These are phyloP conservation scores for Solanum neorickii DNA, from an alignment of 257 asterid genomes.

Conservation along the genomic window DNA sequence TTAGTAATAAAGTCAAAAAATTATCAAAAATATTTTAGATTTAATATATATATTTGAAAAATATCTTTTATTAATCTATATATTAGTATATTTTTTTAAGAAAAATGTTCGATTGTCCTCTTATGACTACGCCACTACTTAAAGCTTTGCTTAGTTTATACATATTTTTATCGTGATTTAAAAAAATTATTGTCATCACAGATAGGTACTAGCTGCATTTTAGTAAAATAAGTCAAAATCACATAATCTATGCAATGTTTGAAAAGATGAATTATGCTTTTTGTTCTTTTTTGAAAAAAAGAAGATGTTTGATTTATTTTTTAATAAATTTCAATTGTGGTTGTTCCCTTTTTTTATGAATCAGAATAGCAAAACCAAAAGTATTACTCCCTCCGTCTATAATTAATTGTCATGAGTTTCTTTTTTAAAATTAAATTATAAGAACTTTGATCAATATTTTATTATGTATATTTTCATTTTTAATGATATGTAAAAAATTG, in stretches of 20 bases:
- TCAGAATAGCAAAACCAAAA: no score
- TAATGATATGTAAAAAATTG: no score
- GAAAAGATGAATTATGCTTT: not conserved
- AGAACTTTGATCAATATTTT: no score
- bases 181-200: not conserved
- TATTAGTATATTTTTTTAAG: no score
- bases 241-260: not conserved
- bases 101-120: not conserved
- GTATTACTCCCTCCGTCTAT: no score
- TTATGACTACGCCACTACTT: not conserved
- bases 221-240: not conserved
- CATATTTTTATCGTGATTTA: not conserved
- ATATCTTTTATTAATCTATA: no score
- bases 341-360: not conserved
- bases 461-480: no score
- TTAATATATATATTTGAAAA: no score
- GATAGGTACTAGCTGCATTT: not conserved
- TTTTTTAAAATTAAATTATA: accelerated
- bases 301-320: not conserved
- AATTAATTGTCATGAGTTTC: no score
- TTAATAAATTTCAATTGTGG: not conserved
- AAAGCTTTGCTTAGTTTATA: not conserved
- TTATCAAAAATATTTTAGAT: no score
- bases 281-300: not conserved
- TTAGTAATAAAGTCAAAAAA: no score